Conservation (phyloP, 2,329 filamentous ascomycete species). For the Aspergillus aculeatinus region DNA sequence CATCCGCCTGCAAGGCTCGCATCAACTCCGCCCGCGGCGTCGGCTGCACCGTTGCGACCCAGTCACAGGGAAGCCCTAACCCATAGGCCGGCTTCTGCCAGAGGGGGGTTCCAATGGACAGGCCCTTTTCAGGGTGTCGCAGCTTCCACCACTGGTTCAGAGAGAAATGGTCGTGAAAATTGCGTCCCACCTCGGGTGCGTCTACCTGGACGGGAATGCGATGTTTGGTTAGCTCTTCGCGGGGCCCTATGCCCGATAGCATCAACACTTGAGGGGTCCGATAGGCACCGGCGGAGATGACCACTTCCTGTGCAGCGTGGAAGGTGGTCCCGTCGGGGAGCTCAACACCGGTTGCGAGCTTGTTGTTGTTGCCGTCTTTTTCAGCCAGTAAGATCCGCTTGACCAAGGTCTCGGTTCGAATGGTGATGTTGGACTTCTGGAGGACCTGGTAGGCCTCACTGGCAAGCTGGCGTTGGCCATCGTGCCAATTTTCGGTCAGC, state of each 20-base stretch:
- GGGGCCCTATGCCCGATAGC: slow-evolving; percentile 32
- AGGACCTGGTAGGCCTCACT: slow-evolving; percentile 25
- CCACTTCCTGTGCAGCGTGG: slow-evolving; percentile 41
- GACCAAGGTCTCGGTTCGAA: not conserved
- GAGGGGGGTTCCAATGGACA: slow-evolving; percentile 14
- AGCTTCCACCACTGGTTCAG: slow-evolving; percentile 19
- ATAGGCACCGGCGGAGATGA: slow-evolving; percentile 44
- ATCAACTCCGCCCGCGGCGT: not conserved
- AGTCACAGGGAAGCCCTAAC: slow-evolving; percentile 20
- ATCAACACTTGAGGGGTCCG: slow-evolving; percentile 43
- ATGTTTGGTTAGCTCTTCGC: slow-evolving; percentile 23
- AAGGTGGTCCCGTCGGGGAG: not conserved
- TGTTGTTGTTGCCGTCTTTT: not conserved
- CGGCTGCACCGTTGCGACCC: slow-evolving; percentile 9
- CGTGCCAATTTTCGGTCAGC: slow-evolving; percentile 30
- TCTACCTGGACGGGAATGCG: slow-evolving; percentile 26
- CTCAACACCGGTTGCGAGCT: slow-evolving; percentile 2
- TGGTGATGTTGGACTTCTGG: not conserved
- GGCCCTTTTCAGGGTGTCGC: slow-evolving; percentile 16
- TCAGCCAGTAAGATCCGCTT: slow-evolving; percentile 1
- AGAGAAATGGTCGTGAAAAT: slow-evolving; percentile 14
- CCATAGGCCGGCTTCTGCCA: slow-evolving; percentile 14
- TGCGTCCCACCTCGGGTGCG: slow-evolving; percentile 11
- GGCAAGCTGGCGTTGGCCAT: slow-evolving; percentile 29
- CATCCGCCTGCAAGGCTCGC: not conserved